Conservation (phyloP, 148 eudicot genomes). For the Rheum nobile region DNA sequence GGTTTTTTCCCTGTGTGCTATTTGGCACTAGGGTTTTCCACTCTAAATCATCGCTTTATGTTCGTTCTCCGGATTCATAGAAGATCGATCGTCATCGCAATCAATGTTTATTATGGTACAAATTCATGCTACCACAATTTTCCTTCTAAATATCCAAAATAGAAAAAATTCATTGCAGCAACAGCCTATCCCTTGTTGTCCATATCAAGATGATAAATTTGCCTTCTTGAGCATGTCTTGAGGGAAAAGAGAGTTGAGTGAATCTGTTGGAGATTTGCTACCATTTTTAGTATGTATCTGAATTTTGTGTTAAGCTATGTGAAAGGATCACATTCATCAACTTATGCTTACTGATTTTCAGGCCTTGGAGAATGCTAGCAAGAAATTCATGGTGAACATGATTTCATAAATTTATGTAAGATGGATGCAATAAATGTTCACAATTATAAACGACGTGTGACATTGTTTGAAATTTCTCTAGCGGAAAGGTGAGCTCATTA, state of each 20-base stretch:
- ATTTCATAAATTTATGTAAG: conserved; percentile 93
- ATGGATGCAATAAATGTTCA: conserved; percentile 95
- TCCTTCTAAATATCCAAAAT: background rate
- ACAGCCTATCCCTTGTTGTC: background rate
- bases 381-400: conserved; percentile 78
- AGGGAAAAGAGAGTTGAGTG: background rate
- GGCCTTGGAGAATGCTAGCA: conserved; percentile 83
- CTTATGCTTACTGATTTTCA: conserved; percentile 18
- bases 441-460: conserved; percentile 55
- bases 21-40: too few relatives aligned
- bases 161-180: background rate
- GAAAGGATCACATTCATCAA: background rate
- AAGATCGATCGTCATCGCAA: too few relatives aligned
- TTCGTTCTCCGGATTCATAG: too few relatives aligned
- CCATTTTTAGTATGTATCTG: background rate
- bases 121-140: too few relatives aligned
- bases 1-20: too few relatives aligned
- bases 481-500: conserved; percentile 44
- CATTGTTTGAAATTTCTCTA: conserved; percentile 50
- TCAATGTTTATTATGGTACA: too few relatives aligned
- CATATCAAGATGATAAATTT: background rate
- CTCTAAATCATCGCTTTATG: too few relatives aligned
- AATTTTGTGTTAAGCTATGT: background rate
- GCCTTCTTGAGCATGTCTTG: background rate
- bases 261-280: background rate